A percentile compares a stretch with the other conserved stretches of the same genome.
These are phyloP conservation scores for Ophioceras dolichostomum DNA, from an alignment of 2,329 filamentous ascomycete genomes.

Conservation along the genomic window DNA sequence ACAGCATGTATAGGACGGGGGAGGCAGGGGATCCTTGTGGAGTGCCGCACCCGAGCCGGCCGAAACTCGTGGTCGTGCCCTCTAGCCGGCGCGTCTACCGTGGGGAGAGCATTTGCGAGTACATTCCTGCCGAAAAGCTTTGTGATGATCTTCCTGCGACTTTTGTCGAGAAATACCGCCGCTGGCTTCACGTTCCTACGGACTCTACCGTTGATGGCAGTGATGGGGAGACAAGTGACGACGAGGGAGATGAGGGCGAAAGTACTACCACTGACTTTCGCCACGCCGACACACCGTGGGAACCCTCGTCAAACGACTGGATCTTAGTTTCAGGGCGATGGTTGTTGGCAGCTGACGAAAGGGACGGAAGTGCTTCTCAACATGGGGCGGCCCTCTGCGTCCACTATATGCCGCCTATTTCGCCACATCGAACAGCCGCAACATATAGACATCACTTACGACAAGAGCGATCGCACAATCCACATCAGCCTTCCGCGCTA, in stretches of 20 bases:
- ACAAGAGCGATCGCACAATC: neutral
- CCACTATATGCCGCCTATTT: neutral
- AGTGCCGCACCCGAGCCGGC: too few relatives aligned
- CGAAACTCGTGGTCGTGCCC: too few relatives aligned
- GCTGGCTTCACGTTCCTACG: too few relatives aligned
- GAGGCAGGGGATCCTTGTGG: too few relatives aligned
- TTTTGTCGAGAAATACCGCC: conserved; percentile 22
- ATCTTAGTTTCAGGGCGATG: neutral
- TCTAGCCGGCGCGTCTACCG: too few relatives aligned
- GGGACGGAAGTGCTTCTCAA: too few relatives aligned
- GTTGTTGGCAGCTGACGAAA: neutral
- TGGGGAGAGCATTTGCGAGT: conserved; percentile 19
- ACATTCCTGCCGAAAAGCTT: conserved; percentile 20
- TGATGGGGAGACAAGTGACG: too few relatives aligned
- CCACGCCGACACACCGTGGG: neutral
- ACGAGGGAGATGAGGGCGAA: neutral
- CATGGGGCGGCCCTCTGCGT: neutral
- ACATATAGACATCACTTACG: neutral
- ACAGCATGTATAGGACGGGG: too few relatives aligned
- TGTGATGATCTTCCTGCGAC: conserved; percentile 8
- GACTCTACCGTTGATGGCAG: too few relatives aligned
- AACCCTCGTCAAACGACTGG: neutral
- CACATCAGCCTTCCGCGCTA: neutral
- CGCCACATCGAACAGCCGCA: neutral
- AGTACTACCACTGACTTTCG: neutral